phyloP scores from a whole-genome alignment of 2,329 filamentous ascomycete species.

The Microdochium bolleyi region DNA sequence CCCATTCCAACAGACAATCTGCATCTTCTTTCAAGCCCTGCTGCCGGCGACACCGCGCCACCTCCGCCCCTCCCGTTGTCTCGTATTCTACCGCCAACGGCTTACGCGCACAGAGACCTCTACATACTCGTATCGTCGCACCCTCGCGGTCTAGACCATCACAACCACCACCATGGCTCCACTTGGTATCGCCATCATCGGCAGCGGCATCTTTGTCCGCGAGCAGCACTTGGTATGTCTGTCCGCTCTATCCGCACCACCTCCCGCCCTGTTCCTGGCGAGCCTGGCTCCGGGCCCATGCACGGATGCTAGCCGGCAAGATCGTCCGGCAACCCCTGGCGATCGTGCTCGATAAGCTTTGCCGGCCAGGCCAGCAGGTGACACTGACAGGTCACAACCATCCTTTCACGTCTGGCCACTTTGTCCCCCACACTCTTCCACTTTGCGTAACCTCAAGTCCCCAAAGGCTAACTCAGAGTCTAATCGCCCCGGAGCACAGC shows the following conservation, averaged over 20 bases:
- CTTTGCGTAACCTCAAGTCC: not conserved
- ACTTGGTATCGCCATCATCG: constrained; percentile 46
- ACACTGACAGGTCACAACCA: not conserved
- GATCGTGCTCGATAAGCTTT: not conserved
- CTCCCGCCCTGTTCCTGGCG: not conserved
- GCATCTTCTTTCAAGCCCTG: no score
- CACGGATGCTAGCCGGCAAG: not conserved
- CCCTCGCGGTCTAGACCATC: not conserved
- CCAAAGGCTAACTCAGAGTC: not conserved
- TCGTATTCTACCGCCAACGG: no score
- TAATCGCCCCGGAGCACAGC: constrained; percentile 14
- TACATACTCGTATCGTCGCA: no score
- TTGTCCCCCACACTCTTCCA: constrained; percentile 6
- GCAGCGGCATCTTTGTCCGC: constrained; percentile 47
- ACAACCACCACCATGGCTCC: constrained; percentile 16
- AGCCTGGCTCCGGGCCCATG: not conserved
- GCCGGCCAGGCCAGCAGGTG: not conserved
- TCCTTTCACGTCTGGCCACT: constrained; percentile 2
- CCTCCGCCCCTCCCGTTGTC: no score
- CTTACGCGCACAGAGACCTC: no score
- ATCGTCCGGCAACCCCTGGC: not conserved
- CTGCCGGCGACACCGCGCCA: no score
- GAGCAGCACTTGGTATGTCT: constrained; percentile 40
- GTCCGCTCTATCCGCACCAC: not conserved
- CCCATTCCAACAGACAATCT: no score